Evolutionary conservation across 2,329 filamentous ascomycete genomes (phyloP).

Genomic region (Monilinia fructigena): DNA sequence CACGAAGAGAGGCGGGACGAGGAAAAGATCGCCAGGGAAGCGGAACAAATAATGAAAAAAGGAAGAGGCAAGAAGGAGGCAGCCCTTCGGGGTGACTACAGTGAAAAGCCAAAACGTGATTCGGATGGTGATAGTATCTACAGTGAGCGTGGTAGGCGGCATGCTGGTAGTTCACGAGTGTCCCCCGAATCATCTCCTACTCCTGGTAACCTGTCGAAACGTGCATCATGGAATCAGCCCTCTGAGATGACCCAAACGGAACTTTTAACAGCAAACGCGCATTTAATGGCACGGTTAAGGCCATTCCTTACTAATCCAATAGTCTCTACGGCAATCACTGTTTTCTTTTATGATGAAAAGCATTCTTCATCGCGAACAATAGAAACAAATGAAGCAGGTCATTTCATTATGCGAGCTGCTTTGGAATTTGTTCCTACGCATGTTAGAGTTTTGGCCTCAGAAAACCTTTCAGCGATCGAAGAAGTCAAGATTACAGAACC

Average conservation of each 20-base stretch:
- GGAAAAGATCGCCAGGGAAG: conserved; percentile 71
- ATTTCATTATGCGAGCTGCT: conserved; percentile 77
- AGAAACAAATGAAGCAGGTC: conserved; percentile 81
- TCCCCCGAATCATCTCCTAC: conserved; percentile 37
- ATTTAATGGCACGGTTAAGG: conserved; percentile 81
- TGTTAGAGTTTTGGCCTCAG: conserved; percentile 81
- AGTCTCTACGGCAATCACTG: conserved; percentile 73
- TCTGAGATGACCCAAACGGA: conserved; percentile 72
- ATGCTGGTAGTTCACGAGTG: conserved; percentile 27
- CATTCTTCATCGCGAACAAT: conserved; percentile 82
- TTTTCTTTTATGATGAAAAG: conserved; percentile 91
- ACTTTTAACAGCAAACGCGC: conserved; percentile 74
- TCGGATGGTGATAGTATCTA: conserved; percentile 42
- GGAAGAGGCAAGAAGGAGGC: conserved; percentile 70
- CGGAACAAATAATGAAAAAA: conserved; percentile 69
- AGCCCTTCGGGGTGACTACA: conserved; percentile 71
- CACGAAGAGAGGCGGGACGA: conserved; percentile 54
- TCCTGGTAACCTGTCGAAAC: conserved; percentile 45
- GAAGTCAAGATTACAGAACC: conserved; percentile 75
- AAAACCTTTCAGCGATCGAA: conserved; percentile 78
- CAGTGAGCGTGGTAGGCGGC: conserved; percentile 29
- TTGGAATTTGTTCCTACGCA: conserved; percentile 90
- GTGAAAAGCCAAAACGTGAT: conserved; percentile 57
- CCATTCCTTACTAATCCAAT: conserved; percentile 88
- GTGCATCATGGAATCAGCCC: conserved; percentile 43